Base-by-base conservation (phyloP, 805 yeast species). In the Suhomyces faveliae region DNA sequence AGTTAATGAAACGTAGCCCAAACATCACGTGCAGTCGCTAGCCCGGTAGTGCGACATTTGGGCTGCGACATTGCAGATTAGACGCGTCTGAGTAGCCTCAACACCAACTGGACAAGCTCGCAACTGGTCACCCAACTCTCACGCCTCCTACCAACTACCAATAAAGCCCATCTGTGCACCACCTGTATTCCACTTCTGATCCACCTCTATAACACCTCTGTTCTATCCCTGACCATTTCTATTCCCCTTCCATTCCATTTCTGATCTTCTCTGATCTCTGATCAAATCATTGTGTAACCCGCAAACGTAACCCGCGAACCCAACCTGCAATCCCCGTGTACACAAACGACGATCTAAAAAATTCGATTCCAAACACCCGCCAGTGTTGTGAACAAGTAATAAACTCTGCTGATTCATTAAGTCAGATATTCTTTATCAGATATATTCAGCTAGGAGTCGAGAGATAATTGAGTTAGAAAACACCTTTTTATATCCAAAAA, bases 341-440 rank as follows among this genome's bases (percentile, higher is more conserved):
- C 44, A 42, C 44, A 42, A 29, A 42, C 44, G 44, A 42, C 44
- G 44, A 42, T 42, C 44, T 42, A 35, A 42, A 42, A 40, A 42
- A 42, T 29, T 25, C 44, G 44, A 42, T 42, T 42, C 44, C 44
- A 42, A 42, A 42, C 44, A 42, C 33, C 10, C 43, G 33, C 35
- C 43, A 40, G 43, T 25, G 35, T 25, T 25, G 43, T 40, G 33
- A 40, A 29, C 24, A 40, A 23, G 27, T 23, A 10, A 15, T 40
- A 40, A 20, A 22, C 29, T n/a, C 23, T 20, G 33, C 37, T 33
- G 37, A 33, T n/a, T 8, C 35, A 25, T 11, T 21, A 23, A 23
- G 13, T 40, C 22, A 9, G 35, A 25, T 25, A 27, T 12, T 8
- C 25, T 22, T 24, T 24, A n/a, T 33, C 21, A 33, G 21, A 33